Percentiles rank a stretch among this genome's conserved stretches.
These are phyloP conservation scores for Groenewaldozyma sp. DNA, from an alignment of 1,139 yeast genomes.

Conservation along the genomic window DNA sequence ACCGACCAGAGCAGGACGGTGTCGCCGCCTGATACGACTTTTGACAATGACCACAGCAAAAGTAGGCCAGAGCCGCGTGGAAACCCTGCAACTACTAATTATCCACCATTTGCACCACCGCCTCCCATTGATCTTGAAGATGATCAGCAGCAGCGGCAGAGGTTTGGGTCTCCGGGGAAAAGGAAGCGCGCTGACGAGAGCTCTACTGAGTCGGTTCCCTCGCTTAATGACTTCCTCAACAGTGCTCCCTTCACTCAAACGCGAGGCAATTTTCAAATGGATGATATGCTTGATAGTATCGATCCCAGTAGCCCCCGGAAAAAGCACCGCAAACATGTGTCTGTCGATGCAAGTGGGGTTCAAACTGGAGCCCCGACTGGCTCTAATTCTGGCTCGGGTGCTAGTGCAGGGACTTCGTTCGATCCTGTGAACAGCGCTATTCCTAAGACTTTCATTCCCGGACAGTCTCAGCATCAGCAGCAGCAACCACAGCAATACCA, in stretches of 20 bases:
- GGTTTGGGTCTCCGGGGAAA: too few species aligned
- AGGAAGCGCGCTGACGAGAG: background rate
- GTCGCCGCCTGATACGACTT: too few species aligned
- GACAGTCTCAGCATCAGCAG: background rate
- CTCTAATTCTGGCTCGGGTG: background rate
- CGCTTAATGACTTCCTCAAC: conserved; percentile 8
- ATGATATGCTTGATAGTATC: conserved; percentile 19
- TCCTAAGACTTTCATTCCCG: conserved; percentile 6
- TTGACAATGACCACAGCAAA: too few species aligned
- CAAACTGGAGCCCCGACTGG: conserved; percentile 1
- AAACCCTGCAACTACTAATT: too few species aligned
- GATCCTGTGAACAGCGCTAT: conserved; percentile 10
- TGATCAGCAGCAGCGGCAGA: too few species aligned
- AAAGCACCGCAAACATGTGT: conserved; percentile 1
- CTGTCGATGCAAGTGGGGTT: background rate
- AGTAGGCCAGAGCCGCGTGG: too few species aligned
- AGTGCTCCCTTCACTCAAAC: conserved; percentile 37
- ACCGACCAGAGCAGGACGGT: too few species aligned
- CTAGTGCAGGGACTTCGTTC: conserved; percentile 7
- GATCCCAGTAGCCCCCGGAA: conserved; percentile 1
- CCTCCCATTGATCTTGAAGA: too few species aligned
- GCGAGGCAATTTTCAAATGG: conserved; percentile 33
- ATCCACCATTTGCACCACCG: too few species aligned
- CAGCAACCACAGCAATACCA: too few species aligned
- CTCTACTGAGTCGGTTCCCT: background rate